A percentile compares a stretch with the other conserved stretches of the same genome.
Conservation (phyloP, 2,329 filamentous ascomycete genomes). For the Botrytis porri region DNA sequence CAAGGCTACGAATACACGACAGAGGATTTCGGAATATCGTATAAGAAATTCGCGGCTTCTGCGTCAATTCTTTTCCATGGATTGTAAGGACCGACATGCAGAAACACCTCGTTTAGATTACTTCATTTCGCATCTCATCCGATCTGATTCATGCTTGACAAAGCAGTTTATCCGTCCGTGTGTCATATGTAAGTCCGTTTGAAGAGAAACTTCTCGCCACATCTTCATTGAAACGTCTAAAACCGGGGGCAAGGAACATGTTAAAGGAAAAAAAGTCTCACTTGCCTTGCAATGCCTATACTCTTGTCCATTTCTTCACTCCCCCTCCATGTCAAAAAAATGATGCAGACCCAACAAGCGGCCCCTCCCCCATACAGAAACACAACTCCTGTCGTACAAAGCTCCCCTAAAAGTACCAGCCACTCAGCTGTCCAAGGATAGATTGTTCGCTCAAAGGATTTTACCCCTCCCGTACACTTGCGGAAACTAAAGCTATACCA, state of each 20-base stretch:
- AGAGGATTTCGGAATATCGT: neutral
- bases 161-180: neutral
- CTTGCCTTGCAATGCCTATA: neutral
- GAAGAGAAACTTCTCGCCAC: neutral
- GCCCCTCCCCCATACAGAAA: neutral
- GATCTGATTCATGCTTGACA: neutral
- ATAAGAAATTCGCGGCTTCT: neutral
- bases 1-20: neutral
- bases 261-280: neutral
- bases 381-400: neutral
- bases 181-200: neutral
- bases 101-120: neutral
- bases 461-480: neutral
- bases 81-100: neutral
- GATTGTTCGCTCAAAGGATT: neutral
- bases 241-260: neutral
- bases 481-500: neutral
- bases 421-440: constrained; percentile 16
- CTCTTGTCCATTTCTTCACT: neutral
- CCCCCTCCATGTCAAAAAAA: neutral
- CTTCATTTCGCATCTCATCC: neutral
- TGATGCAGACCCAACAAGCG: neutral
- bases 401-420: neutral
- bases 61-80: too few species aligned
- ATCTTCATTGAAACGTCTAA: neutral